Conservation (phyloP, 192 early-diverging fungal genomes). For the Pilaira anomala region DNA sequence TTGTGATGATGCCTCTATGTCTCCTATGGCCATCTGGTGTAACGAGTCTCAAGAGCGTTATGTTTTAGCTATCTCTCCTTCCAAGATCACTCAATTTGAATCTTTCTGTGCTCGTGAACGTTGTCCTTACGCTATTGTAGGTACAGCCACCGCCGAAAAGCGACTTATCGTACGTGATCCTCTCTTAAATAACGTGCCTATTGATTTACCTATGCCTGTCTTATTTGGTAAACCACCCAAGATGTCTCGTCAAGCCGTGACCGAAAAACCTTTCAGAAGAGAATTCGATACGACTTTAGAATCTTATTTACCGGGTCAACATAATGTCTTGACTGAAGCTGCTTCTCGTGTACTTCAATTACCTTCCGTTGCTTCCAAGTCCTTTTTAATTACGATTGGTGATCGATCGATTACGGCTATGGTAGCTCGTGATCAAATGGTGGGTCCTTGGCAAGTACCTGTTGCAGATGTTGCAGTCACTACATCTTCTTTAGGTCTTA, state of each 20-base stretch:
- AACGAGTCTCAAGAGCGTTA: slow-evolving; percentile 99
- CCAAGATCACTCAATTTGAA: slow-evolving; percentile 66
- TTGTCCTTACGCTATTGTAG: slow-evolving; percentile 88
- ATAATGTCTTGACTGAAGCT: slow-evolving; percentile 56
- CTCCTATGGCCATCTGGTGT: slow-evolving; percentile 99
- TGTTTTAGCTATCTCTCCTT: slow-evolving; percentile 84
- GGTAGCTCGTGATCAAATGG: slow-evolving; percentile 95
- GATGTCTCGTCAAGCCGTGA: slow-evolving; percentile 77
- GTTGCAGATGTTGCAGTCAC: slow-evolving; percentile 96
- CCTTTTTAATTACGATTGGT: slow-evolving; percentile 97
- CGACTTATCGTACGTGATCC: slow-evolving; percentile 79
- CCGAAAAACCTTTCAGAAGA: slow-evolving; percentile 46
- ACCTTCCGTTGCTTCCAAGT: slow-evolving; percentile 89
- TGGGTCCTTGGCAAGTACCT: slow-evolving; percentile 98
- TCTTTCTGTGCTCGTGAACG: slow-evolving; percentile 85
- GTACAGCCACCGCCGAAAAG: slow-evolving; percentile 80
- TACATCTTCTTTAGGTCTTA: slow-evolving; percentile 69
- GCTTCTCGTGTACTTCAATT: slow-evolving; percentile 75
- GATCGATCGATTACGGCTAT: slow-evolving; percentile 94
- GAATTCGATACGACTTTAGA: slow-evolving; percentile 58
- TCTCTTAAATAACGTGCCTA: slow-evolving; percentile 57
- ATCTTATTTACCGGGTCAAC: slow-evolving; percentile 55
- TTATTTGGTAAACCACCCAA: slow-evolving; percentile 97
- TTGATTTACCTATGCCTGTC: slow-evolving; percentile 94
- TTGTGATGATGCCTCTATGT: slow-evolving; percentile 87